Percentiles rank a stretch among this genome's conserved stretches.
These are phyloP conservation scores for Trichoderma cornu-damae DNA, from an alignment of 2,329 filamentous ascomycete species.

Conservation along the genomic window DNA sequence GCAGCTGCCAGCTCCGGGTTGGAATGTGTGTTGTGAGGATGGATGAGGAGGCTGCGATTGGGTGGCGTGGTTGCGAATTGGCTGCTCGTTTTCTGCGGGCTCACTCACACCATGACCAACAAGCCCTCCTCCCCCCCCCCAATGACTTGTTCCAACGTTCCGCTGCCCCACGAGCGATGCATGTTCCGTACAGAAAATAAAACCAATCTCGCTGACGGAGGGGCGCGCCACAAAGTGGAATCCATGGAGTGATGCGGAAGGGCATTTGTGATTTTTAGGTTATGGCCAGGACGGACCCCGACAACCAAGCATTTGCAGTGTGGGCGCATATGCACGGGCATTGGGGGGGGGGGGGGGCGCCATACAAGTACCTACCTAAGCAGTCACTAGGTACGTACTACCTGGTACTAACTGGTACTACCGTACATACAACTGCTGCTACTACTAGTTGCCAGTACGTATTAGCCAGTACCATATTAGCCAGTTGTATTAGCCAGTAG, in stretches of 20 bases:
- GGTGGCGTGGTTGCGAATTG: conserved; percentile 7
- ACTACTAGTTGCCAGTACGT: too few relatives aligned
- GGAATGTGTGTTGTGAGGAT: conserved; percentile 14
- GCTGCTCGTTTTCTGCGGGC: conserved; percentile 1
- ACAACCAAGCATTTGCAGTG: neutral
- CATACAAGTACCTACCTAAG: too few relatives aligned
- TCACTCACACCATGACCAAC: conserved; percentile 16
- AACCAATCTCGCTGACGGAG: conserved; percentile 9
- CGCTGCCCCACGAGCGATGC: neutral
- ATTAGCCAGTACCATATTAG: too few relatives aligned
- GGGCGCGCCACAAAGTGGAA: neutral
- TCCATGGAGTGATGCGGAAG: conserved; percentile 1
- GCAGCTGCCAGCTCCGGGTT: neutral
- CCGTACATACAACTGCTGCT: too few relatives aligned
- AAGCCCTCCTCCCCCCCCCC: too few relatives aligned
- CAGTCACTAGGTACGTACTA: too few relatives aligned
- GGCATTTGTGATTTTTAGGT: conserved; percentile 8
- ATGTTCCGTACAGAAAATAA: neutral
- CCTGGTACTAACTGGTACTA: too few relatives aligned
- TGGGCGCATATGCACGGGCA: conserved; percentile 1
- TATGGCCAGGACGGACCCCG: neutral
- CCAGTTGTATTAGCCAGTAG: too few relatives aligned
- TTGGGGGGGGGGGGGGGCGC: too few relatives aligned
- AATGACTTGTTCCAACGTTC: conserved; percentile 10
- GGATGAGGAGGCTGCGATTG: conserved; percentile 5